These are phyloP conservation scores for Thelephora terrestris DNA, from an alignment of 1,284 basidiomycete genomes.

Conservation along the genomic window DNA sequence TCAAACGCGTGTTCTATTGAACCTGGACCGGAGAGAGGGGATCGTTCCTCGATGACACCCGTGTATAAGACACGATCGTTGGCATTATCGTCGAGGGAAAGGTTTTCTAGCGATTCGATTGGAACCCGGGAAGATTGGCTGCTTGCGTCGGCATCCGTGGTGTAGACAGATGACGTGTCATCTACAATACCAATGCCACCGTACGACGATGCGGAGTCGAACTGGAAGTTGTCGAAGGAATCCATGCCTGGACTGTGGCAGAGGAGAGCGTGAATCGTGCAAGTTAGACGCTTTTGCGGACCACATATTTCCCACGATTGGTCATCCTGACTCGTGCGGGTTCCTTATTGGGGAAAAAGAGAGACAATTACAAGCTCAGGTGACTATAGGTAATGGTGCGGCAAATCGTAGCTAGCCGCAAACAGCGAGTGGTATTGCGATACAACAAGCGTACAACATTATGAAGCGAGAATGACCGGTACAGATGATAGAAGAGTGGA, in stretches of 20 bases:
- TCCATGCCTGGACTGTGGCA: conserved; percentile 41
- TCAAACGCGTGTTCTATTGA: conserved; percentile 43
- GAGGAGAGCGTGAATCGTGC: too few species aligned
- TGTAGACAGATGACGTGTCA: conserved; percentile 80
- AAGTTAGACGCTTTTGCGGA: too few species aligned
- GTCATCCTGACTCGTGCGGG: too few species aligned
- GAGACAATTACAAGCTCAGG: too few species aligned
- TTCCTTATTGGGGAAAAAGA: too few species aligned
- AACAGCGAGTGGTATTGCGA: too few species aligned
- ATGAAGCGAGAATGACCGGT: conserved; percentile 19
- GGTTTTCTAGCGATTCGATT: conserved; percentile 49
- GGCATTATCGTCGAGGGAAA: conserved; percentile 40
- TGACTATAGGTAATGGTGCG: too few species aligned
- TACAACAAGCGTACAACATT: conserved; percentile 8
- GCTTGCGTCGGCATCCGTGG: conserved; percentile 41
- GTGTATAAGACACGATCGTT: conserved; percentile 17
- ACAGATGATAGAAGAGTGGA: conserved; percentile 21
- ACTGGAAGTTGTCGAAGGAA: conserved; percentile 82
- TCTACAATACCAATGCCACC: conserved; percentile 69
- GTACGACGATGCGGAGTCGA: conserved; percentile 68
- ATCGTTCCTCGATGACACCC: background rate
- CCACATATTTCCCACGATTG: too few species aligned
- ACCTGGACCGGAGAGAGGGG: background rate
- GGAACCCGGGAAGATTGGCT: conserved; percentile 25
- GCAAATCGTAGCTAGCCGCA: too few species aligned